These are phyloP conservation scores for Penicillium sp. DNA, from an alignment of 2,329 filamentous ascomycete genomes.

Conservation along the genomic window DNA sequence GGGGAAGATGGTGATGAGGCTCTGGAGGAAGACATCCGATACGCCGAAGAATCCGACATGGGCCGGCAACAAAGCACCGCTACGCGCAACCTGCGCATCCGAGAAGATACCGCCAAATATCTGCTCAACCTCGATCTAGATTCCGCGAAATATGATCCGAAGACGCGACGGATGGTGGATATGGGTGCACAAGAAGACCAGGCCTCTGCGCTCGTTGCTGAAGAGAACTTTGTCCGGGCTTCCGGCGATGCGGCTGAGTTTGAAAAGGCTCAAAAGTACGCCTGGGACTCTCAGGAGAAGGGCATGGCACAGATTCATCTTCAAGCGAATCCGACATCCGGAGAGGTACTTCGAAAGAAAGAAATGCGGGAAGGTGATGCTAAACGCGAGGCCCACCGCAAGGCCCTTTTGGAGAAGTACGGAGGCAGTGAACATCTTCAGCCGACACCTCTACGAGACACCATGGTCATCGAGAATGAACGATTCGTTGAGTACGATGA, in stretches of 20 bases:
- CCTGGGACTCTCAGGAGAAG: constrained; percentile 91
- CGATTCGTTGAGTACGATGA: constrained; percentile 93
- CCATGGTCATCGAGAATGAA: constrained; percentile 76
- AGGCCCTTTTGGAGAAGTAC: constrained; percentile 76
- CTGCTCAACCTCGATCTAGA: constrained; percentile 91
- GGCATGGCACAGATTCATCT: constrained; percentile 79
- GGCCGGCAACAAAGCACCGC: constrained; percentile 87
- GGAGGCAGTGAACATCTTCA: constrained; percentile 64
- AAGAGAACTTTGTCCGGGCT: constrained; percentile 85
- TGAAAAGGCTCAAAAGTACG: constrained; percentile 81
- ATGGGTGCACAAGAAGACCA: constrained; percentile 76
- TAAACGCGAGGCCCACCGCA: constrained; percentile 66
- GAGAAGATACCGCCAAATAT: constrained; percentile 97
- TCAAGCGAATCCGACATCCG: constrained; percentile 94
- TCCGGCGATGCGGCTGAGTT: constrained; percentile 93
- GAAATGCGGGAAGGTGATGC: constrained; percentile 70
- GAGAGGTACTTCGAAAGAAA: constrained; percentile 78
- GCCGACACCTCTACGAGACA: constrained; percentile 62
- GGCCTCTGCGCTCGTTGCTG: constrained; percentile 78
- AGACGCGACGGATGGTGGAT: constrained; percentile 87
- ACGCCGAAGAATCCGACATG: constrained; percentile 96
- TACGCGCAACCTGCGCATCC: constrained; percentile 82
- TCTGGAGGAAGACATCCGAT: constrained; percentile 55
- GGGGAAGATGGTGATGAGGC: constrained; percentile 58
- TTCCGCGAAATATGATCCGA: constrained; percentile 96